Percentiles rank a stretch among this genome's conserved stretches.
These are phyloP conservation scores for Aspergillus sp. DNA, from an alignment of 2,329 filamentous ascomycete genomes.

Conservation along the genomic window DNA sequence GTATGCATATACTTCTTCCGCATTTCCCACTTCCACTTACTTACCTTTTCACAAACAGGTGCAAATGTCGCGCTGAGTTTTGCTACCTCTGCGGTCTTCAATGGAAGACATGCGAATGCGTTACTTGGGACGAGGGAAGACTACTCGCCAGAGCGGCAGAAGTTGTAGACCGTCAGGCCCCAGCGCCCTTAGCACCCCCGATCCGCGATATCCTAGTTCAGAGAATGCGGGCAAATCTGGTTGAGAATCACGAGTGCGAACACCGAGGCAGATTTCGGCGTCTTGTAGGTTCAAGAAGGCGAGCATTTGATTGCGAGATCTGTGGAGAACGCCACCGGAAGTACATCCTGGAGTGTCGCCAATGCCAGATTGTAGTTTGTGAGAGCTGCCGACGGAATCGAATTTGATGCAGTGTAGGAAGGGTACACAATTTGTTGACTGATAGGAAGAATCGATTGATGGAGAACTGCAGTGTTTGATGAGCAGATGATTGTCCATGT, in stretches of 20 bases:
- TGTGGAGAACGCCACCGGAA: neutral
- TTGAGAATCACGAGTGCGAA: neutral
- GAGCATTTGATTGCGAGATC: neutral
- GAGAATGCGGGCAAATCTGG: neutral
- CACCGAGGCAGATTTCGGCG: neutral
- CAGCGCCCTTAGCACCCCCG: neutral
- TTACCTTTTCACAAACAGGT: neutral
- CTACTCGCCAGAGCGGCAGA: neutral
- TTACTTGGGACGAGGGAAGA: neutral
- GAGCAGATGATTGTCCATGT: no score
- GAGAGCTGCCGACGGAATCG: neutral
- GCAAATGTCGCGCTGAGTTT: slow-evolving; percentile 10
- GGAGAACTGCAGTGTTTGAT: neutral
- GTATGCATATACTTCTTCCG: neutral
- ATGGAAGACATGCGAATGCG: slow-evolving; percentile 8
- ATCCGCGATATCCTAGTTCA: neutral
- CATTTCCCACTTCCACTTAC: neutral
- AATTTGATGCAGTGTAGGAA: neutral
- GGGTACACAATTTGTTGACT: no score
- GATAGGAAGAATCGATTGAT: neutral
- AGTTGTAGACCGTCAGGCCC: neutral
- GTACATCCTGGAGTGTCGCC: slow-evolving; percentile 6
- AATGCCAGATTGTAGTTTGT: neutral
- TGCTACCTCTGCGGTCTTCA: slow-evolving; percentile 8
- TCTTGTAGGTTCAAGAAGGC: neutral